These are phyloP conservation scores for Podila epigama DNA, from an alignment of 192 early-diverging fungal genomes.

Conservation along the genomic window DNA sequence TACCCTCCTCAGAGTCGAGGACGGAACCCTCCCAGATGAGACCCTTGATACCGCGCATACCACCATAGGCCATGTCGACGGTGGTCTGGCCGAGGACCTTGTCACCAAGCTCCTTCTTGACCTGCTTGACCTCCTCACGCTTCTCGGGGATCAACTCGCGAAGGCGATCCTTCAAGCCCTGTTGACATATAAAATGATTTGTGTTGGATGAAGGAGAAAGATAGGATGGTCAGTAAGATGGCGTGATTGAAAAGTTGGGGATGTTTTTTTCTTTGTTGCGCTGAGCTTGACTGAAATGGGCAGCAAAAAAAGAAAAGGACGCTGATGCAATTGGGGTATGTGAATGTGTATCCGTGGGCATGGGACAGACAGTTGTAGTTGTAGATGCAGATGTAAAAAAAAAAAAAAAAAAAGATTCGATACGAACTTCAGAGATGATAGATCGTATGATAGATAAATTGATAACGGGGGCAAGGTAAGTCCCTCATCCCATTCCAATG, in stretches of 20 bases:
- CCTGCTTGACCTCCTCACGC: constrained; percentile 93
- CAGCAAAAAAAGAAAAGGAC: no score
- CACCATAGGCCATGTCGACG: constrained; percentile 98
- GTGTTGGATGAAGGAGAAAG: background rate
- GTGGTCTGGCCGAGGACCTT: constrained; percentile 94
- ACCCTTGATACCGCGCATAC: constrained; percentile 99
- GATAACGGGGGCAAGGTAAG: no score
- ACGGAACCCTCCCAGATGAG: constrained; percentile 99
- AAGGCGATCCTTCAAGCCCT: constrained; percentile 95
- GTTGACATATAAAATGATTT: background rate
- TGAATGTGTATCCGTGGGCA: background rate
- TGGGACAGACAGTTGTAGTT: background rate
- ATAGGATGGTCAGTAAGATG: background rate
- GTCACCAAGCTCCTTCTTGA: constrained; percentile 90
- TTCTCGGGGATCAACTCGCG: constrained; percentile 94
- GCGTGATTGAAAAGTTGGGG: no score
- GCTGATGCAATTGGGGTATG: background rate
- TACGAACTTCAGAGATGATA: background rate
- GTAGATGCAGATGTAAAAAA: background rate
- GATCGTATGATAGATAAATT: background rate
- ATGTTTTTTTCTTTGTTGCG: no score
- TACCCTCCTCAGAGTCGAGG: constrained; percentile 97
- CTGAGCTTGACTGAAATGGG: no score
- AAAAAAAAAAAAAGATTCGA: no score
- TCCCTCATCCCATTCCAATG: no score